Evolutionary conservation across 2,329 filamentous ascomycete genomes (phyloP).

Genomic region (Monascus ruber): DNA sequence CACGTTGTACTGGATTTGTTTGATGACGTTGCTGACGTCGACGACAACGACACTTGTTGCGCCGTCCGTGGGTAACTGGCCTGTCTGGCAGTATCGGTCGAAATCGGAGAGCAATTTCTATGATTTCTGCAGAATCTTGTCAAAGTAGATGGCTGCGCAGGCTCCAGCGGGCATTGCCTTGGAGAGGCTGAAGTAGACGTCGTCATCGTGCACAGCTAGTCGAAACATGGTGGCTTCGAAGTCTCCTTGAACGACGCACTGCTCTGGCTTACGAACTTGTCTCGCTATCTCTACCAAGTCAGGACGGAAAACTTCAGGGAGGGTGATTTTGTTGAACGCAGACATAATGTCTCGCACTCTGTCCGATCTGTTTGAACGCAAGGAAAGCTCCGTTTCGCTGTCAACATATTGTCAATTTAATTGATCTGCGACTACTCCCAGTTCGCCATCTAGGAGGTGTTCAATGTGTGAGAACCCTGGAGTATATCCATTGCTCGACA

Average conservation of each 20-base stretch:
- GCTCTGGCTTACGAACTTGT: conserved; percentile 23
- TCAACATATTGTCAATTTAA: conserved; percentile 25
- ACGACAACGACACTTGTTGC: conserved; percentile 3
- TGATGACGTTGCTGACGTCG: conserved; percentile 21
- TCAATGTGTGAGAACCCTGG: conserved; percentile 19
- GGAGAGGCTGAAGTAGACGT: conserved; percentile 30
- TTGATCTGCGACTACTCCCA: conserved; percentile 21
- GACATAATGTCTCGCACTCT: conserved; percentile 36
- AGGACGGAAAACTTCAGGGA: conserved; percentile 32
- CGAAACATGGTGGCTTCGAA: conserved; percentile 35
- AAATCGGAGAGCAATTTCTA: conserved; percentile 27
- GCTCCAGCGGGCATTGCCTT: conserved; percentile 31
- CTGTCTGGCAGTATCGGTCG: conserved; percentile 27
- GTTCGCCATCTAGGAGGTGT: conserved; percentile 18
- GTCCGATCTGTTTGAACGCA: conserved; percentile 25
- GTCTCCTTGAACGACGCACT: conserved; percentile 35
- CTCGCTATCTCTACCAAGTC: conserved; percentile 27
- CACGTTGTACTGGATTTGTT: conserved; percentile 19
- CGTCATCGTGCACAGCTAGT: conserved; percentile 33
- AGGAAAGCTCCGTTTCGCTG: conserved; percentile 9
- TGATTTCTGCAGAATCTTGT: conserved; percentile 28
- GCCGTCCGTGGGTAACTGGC: conserved; percentile 12
- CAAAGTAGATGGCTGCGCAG: conserved; percentile 33
- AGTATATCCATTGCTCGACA: conserved; percentile 22
- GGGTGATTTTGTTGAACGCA: conserved; percentile 27